These are phyloP conservation scores for Diaporthe helianthi DNA, from an alignment of 2,329 filamentous ascomycete genomes.

Conservation along the genomic window DNA sequence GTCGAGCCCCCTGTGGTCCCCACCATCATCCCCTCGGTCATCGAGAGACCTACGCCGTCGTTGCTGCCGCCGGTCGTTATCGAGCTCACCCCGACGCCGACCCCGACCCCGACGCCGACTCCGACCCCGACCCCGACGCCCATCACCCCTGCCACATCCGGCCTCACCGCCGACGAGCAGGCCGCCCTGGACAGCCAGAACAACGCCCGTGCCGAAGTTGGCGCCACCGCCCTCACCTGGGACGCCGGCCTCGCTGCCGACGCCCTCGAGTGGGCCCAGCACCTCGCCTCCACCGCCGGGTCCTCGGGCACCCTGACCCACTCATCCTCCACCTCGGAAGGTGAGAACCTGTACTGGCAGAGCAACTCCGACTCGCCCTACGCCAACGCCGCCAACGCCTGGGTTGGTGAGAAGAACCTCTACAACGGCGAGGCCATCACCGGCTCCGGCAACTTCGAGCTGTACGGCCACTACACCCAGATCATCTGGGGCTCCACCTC, in stretches of 20 bases:
- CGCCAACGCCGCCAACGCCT: slow-evolving; percentile 32
- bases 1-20: slow-evolving; percentile 3
- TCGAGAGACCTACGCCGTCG: slow-evolving; percentile 14
- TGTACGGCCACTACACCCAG: slow-evolving; percentile 38
- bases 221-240: slow-evolving; percentile 34
- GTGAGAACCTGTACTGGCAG: slow-evolving; percentile 38
- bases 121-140: slow-evolving; percentile 20
- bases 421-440: slow-evolving; percentile 36
- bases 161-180: slow-evolving; percentile 31
- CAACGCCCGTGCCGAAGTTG: slow-evolving; percentile 32
- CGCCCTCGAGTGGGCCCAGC: slow-evolving; percentile 35
- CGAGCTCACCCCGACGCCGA: slow-evolving; percentile 12
- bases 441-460: slow-evolving; percentile 31
- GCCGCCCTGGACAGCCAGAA: slow-evolving; percentile 35
- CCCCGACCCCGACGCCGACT: slow-evolving; percentile 14
- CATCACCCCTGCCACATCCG: slow-evolving; percentile 8
- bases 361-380: slow-evolving; percentile 25
- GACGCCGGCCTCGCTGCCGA: slow-evolving; percentile 32
- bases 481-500: slow-evolving; percentile 36
- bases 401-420: slow-evolving; percentile 34
- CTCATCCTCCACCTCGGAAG: slow-evolving; percentile 21
- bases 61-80: neutral
- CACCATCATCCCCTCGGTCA: slow-evolving; percentile 2
- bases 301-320: slow-evolving; percentile 31
- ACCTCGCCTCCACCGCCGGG: slow-evolving; percentile 29